Evolutionary conservation across 371 early-diverging fungal genomes (phyloP), one percentile per base, ranked within the genome.

Genomic region (Mucor mucedo): DNA sequence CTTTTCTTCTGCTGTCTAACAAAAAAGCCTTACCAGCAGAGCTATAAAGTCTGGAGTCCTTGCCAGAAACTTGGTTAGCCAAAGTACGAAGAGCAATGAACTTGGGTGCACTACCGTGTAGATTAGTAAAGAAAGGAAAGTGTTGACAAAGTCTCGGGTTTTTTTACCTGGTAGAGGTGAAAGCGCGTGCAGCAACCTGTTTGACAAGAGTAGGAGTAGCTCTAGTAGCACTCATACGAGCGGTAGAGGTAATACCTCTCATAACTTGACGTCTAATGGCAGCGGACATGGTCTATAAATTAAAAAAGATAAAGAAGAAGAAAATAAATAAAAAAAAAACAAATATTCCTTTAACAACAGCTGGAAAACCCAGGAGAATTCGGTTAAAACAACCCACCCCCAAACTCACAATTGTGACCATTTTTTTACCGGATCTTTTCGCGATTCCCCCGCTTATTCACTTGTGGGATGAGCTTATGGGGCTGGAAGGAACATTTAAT

Each of bases 41-140:
- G 75, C 87, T 87, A 71, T 87, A 87, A 72, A 76, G 71, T 62
- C 78, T 69, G 48, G 62, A 58, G 57, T 73, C 79, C 58, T 81
- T 77, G 39, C 47, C 55, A 50, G 63, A 54, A 48, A 72, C 50
- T 55, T 65, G 62, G 62, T 75, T 65, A 56, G 56, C 76, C 48
- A 76, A 65, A 58, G 84, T 72, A 60, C 83, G 83, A 28, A 82
- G 76, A 65, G 83, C 83, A 65, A 70, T 65, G 45, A 79, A 78
- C 60, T 72, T 77, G 59, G 73, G 64, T 53, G 77, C 66, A 65
- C 82, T 81, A 71, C 3, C 14, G 42, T 8, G 21, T 35, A 35
- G 35, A 35, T 35, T 35, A 35, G 35, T 21, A 21, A 21, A 21
- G 21, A 21, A 21, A 21, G 21, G 21, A 21, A 21, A 21, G 21